These are phyloP conservation scores for Ophiostoma sp. DNA, from an alignment of 2,329 filamentous ascomycete species.

Conservation along the genomic window DNA sequence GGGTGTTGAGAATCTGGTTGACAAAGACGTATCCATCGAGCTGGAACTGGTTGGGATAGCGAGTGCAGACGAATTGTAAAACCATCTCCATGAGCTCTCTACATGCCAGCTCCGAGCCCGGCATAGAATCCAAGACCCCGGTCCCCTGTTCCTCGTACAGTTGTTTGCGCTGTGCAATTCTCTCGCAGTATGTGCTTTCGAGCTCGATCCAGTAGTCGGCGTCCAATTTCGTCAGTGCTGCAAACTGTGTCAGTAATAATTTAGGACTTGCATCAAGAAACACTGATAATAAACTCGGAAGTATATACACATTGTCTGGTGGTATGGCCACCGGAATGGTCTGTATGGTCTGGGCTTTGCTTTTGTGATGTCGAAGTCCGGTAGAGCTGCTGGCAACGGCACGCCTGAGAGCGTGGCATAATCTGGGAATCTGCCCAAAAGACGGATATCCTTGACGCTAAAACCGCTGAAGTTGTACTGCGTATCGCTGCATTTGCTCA, in stretches of 20 bases:
- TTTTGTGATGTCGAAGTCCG: conserved; percentile 60
- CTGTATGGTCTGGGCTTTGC: conserved; percentile 70
- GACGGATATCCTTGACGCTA: conserved; percentile 30
- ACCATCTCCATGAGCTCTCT: conserved; percentile 86
- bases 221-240: conserved; percentile 72
- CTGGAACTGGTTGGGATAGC: conserved; percentile 70
- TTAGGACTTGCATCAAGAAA: no score
- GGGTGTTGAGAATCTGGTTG: conserved; percentile 62
- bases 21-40: conserved; percentile 54
- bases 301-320: conserved; percentile 79
- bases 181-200: conserved; percentile 62
- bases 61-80: conserved; percentile 69
- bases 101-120: conserved; percentile 70
- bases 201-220: conserved; percentile 86
- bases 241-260: background rate
- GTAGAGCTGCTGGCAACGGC: conserved; percentile 57
- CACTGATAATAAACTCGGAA: background rate
- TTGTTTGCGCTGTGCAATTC: conserved; percentile 62
- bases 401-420: conserved; percentile 71
- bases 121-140: conserved; percentile 60
- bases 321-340: conserved; percentile 77
- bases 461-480: conserved; percentile 9
- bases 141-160: conserved; percentile 60
- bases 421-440: conserved; percentile 69
- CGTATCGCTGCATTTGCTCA: background rate